Evolutionary conservation across 495 filamentous ascomycete genomes (phyloP).

Genomic region (Opeltia flavorubescens): DNA sequence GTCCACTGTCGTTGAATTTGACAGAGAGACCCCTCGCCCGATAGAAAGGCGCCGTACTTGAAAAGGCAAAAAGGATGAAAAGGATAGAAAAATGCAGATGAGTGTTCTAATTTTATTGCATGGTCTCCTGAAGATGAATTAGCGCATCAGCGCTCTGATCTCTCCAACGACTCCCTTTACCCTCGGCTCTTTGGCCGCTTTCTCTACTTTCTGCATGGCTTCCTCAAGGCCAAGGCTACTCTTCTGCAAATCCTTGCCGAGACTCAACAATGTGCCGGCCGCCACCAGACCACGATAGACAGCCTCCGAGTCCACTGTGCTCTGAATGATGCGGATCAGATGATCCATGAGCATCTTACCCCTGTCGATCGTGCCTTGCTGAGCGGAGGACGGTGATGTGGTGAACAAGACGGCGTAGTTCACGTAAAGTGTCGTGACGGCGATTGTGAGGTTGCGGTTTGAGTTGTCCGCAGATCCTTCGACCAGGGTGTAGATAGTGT

Average conservation of each 20-base stretch:
- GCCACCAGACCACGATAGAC: conserved; percentile 74
- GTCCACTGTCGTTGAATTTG: too few species aligned
- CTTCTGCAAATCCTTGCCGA: conserved; percentile 33
- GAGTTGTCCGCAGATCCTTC: conserved; percentile 30
- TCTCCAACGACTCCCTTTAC: conserved; percentile 34
- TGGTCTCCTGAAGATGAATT: too few species aligned
- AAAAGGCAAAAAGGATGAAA: too few species aligned
- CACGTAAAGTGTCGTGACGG: conserved; percentile 67
- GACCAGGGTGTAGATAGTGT: conserved; percentile 37
- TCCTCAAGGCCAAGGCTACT: conserved; percentile 31
- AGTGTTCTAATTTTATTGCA: too few species aligned
- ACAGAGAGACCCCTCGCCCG: too few species aligned
- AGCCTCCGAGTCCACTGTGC: conserved; percentile 64
- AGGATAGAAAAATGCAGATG: too few species aligned
- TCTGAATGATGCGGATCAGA: conserved; percentile 43
- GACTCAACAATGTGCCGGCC: conserved; percentile 57
- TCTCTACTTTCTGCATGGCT: conserved; percentile 21
- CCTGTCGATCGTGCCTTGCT: conserved; percentile 36
- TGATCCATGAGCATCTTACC: conserved; percentile 48
- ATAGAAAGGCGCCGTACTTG: too few species aligned
- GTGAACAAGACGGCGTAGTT: conserved; percentile 64
- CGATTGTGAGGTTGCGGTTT: conserved; percentile 74
- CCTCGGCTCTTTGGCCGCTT: conserved; percentile 32
- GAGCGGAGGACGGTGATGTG: conserved; percentile 13
- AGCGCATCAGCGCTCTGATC: conserved; percentile 22